phyloP scores from a whole-genome alignment of 2,329 filamentous ascomycete species.

The Fusarium sp. region DNA sequence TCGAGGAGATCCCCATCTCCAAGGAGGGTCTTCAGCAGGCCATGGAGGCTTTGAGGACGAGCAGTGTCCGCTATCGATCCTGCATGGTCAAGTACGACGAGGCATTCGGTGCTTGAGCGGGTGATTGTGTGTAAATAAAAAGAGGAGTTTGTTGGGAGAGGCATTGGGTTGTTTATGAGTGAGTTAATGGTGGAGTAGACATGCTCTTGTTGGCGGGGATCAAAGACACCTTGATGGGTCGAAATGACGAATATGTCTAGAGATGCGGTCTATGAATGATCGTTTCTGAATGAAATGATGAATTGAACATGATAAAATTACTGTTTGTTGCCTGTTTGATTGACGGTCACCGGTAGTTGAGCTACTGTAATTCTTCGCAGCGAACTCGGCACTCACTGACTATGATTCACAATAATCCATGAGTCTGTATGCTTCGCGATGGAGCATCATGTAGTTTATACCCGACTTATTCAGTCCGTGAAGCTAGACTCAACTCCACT shows the following conservation, averaged over 20 bases:
- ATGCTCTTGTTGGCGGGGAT: slow-evolving; percentile 20
- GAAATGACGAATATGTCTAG: slow-evolving; percentile 34
- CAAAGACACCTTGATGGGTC: slow-evolving; percentile 44
- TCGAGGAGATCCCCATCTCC: slow-evolving; percentile 81
- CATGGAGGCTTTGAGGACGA: slow-evolving; percentile 77
- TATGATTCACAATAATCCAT: background rate
- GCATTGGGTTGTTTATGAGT: slow-evolving; percentile 15
- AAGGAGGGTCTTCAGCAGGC: slow-evolving; percentile 79
- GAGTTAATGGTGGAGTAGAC: slow-evolving; percentile 34
- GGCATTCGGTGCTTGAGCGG: slow-evolving; percentile 69
- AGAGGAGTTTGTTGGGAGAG: slow-evolving; percentile 19
- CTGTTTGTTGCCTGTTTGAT: background rate
- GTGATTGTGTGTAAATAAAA: slow-evolving; percentile 1
- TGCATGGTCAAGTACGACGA: slow-evolving; percentile 81
- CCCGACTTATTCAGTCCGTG: background rate
- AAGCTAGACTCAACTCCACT: slow-evolving; percentile 9
- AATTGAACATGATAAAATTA: slow-evolving; percentile 25
- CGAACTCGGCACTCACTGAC: background rate
- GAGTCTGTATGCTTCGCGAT: slow-evolving; percentile 5
- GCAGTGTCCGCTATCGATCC: slow-evolving; percentile 82
- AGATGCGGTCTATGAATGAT: background rate
- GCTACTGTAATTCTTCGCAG: too few species aligned
- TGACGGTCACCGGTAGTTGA: too few species aligned
- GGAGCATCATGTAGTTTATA: background rate
- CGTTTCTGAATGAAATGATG: slow-evolving; percentile 28